Percentiles rank a stretch among this genome's conserved stretches.
phyloP scores from a whole-genome alignment of 345 rosid species.

The Eucalyptus regnans region DNA sequence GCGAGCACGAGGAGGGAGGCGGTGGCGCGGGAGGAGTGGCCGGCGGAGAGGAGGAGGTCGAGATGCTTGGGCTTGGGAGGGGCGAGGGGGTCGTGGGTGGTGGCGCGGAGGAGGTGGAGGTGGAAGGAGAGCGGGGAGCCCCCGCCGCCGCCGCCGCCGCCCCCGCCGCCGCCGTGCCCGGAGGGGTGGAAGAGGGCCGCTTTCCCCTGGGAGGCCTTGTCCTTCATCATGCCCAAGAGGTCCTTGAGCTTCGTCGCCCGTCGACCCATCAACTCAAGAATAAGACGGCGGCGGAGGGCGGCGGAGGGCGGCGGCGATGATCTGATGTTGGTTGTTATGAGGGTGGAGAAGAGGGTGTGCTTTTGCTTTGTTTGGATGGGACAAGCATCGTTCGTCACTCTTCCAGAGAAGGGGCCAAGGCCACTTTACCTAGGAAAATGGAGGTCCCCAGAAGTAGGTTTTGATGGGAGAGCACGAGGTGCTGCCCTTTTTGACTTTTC shows the following conservation, averaged over 20 bases:
- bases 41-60: constrained; percentile 47
- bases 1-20: constrained; percentile 54
- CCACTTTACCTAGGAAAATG: not conserved
- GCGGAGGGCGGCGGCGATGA: not conserved
- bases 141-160: not conserved
- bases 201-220: constrained; percentile 73
- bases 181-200: constrained; percentile 37
- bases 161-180: not conserved
- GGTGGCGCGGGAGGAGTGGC: constrained; percentile 64
- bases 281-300: not conserved
- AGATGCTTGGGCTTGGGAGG: constrained; percentile 49
- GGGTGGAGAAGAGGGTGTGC: not conserved
- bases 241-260: constrained; percentile 30
- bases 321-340: not conserved
- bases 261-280: constrained; percentile 27
- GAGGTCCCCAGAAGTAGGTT: not conserved
- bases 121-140: constrained; percentile 23
- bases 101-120: constrained; percentile 63
- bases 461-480: not conserved
- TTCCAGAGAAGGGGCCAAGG: not conserved
- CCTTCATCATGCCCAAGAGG: constrained; percentile 53
- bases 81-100: constrained; percentile 54
- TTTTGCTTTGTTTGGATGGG: not conserved
- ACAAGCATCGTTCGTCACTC: not conserved
- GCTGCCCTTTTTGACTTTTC: not conserved